Evolutionary conservation across 2,329 filamentous ascomycete genomes (phyloP).

Genomic region (Cercospora citrullina): DNA sequence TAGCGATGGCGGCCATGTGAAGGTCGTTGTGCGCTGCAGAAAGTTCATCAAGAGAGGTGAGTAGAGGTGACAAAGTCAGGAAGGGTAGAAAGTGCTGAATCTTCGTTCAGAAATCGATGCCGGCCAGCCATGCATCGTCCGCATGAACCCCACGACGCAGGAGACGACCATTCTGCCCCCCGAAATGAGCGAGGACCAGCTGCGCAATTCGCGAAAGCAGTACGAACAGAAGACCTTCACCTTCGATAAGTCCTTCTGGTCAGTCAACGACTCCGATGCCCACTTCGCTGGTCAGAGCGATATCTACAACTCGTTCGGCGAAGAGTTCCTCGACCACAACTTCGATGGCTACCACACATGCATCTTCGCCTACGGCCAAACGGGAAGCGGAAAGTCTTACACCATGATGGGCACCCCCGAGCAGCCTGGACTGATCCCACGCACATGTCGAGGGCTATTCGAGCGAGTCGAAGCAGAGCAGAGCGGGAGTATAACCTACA

Average conservation of each 20-base stretch:
- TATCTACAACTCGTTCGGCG: slow-evolving; percentile 89
- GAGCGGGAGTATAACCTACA: slow-evolving; percentile 90
- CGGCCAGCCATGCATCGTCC: slow-evolving; percentile 78
- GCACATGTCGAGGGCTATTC: slow-evolving; percentile 94
- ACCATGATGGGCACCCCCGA: slow-evolving; percentile 92
- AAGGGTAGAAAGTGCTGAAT: background rate
- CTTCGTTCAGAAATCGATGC: slow-evolving; percentile 69
- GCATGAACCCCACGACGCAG: slow-evolving; percentile 87
- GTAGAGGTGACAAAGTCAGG: background rate
- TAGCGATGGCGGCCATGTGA: slow-evolving; percentile 51
- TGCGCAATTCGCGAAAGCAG: slow-evolving; percentile 65
- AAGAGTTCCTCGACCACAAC: slow-evolving; percentile 98
- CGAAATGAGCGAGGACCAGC: slow-evolving; percentile 29
- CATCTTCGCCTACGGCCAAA: slow-evolving; percentile 98
- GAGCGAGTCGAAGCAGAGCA: slow-evolving; percentile 84
- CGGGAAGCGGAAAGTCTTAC: slow-evolving; percentile 95
- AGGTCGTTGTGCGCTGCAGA: slow-evolving; percentile 53
- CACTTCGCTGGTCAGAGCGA: slow-evolving; percentile 93
- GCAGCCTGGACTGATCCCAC: slow-evolving; percentile 85
- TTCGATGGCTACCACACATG: slow-evolving; percentile 99
- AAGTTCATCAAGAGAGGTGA: slow-evolving; percentile 51
- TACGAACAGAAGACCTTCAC: slow-evolving; percentile 88
- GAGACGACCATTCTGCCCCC: slow-evolving; percentile 78
- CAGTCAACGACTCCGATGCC: slow-evolving; percentile 72
- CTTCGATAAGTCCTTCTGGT: slow-evolving; percentile 99